A percentile compares a stretch with the other conserved stretches of the same genome.
phyloP scores from a whole-genome alignment of 768 basidiomycete genomes.

The Hygrocybe coccinea region DNA sequence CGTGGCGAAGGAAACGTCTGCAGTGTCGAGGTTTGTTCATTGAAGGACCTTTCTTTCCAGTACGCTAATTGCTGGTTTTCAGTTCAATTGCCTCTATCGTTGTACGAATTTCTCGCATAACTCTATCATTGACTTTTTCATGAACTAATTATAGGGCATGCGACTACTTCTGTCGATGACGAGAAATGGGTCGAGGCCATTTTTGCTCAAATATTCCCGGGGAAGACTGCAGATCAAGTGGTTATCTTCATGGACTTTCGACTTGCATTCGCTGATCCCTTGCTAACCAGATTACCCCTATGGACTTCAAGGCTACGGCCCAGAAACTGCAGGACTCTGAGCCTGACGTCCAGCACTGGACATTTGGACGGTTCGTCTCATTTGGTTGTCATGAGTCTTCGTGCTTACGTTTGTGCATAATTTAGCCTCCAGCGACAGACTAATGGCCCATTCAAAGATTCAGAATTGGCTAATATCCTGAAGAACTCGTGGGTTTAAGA shows the following conservation, averaged over 20 bases:
- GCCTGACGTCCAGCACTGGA: constrained; percentile 56
- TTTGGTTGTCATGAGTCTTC: not conserved
- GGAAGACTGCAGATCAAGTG: constrained; percentile 43
- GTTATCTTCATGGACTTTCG: not conserved
- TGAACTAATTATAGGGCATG: constrained; percentile 43
- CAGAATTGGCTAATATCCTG: constrained; percentile 61
- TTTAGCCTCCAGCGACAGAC: constrained; percentile 55
- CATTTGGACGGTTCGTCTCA: constrained; percentile 52
- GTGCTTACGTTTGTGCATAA: not conserved
- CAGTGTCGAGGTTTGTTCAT: constrained; percentile 65
- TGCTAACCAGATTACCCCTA: constrained; percentile 22
- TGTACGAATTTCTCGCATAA: constrained; percentile 25
- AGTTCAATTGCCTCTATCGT: constrained; percentile 84
- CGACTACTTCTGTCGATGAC: constrained; percentile 67
- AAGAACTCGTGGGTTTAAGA: constrained; percentile 55
- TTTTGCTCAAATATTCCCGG: constrained; percentile 51
- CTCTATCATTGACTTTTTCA: not conserved
- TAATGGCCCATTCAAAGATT: constrained; percentile 62
- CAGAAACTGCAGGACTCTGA: constrained; percentile 35
- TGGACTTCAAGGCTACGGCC: constrained; percentile 51
- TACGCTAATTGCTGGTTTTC: not conserved
- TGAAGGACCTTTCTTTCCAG: not conserved
- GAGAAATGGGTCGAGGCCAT: constrained; percentile 60
- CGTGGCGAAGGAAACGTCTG: constrained; percentile 77
- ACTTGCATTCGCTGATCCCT: not conserved